A percentile compares a stretch with the other conserved stretches of the same genome.
Conservation (phyloP, 2,329 filamentous ascomycete species). For the Penicillium sp. region DNA sequence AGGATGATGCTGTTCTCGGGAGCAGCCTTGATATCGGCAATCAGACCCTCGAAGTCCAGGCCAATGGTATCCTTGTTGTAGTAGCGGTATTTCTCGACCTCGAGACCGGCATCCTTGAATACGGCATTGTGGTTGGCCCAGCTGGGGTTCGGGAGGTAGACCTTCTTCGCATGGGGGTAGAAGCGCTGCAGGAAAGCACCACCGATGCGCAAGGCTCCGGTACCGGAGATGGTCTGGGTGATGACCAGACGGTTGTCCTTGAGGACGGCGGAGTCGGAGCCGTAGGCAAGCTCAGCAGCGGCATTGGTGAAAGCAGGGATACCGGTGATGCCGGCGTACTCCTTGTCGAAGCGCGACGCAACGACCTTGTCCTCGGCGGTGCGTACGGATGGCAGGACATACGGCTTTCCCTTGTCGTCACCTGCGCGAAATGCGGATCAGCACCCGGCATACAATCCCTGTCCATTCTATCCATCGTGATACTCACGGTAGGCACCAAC, state of each 20-base stretch:
- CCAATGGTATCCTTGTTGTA: constrained; percentile 99
- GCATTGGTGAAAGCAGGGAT: constrained; percentile 89
- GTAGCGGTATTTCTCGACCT: constrained; percentile 94
- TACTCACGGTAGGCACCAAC: constrained; percentile 84
- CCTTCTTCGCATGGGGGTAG: constrained; percentile 85
- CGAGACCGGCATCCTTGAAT: constrained; percentile 85
- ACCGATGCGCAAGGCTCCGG: constrained; percentile 89
- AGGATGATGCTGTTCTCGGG: constrained; percentile 83
- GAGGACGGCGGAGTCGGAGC: constrained; percentile 68
- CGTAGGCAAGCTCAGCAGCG: constrained; percentile 86
- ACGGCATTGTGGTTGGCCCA: constrained; percentile 99
- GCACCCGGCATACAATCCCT: neutral
- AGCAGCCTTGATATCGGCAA: constrained; percentile 82
- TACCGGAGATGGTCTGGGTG: constrained; percentile 97
- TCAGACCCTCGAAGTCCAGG: constrained; percentile 90
- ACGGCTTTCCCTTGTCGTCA: constrained; percentile 96
- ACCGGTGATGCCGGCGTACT: constrained; percentile 97
- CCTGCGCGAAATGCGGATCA: constrained; percentile 26
- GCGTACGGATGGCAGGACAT: constrained; percentile 89
- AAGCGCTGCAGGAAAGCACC: constrained; percentile 88
- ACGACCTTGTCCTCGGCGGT: constrained; percentile 84
- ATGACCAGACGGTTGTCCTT: constrained; percentile 72
- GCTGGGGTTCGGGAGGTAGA: constrained; percentile 92
- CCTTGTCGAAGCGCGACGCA: constrained; percentile 76
- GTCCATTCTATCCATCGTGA: neutral